Percentiles rank a stretch among this genome's conserved stretches.
Evolutionary conservation across 805 yeast genomes (phyloP).

Genomic region (Pichia phayaonensis): DNA sequence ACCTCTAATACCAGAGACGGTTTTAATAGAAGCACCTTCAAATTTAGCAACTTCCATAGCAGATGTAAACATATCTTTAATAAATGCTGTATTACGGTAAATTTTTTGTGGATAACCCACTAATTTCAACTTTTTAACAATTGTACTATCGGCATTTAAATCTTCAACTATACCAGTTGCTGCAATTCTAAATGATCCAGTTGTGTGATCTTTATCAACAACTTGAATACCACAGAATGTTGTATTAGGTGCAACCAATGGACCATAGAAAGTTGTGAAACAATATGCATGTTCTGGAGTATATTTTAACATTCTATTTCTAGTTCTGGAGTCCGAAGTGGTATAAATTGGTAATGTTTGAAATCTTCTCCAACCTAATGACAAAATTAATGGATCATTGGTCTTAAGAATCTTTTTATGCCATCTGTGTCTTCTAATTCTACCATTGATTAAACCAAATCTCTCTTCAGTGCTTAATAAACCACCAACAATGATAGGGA

Average conservation of each 20-base stretch:
- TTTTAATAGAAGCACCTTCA: slow-evolving; percentile 95
- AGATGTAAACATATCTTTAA: slow-evolving; percentile 91
- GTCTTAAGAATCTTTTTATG: slow-evolving; percentile 92
- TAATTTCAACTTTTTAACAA: slow-evolving; percentile 89
- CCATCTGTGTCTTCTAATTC: slow-evolving; percentile 98
- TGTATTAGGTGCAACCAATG: slow-evolving; percentile 93
- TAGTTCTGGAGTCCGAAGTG: slow-evolving; percentile 93
- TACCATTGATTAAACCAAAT: slow-evolving; percentile 86
- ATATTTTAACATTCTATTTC: slow-evolving; percentile 95
- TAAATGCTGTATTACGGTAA: slow-evolving; percentile 92
- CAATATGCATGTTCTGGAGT: slow-evolving; percentile 98
- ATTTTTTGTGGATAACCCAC: slow-evolving; percentile 94
- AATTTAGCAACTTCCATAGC: slow-evolving; percentile 93
- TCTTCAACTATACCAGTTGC: slow-evolving; percentile 97
- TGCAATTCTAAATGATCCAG: slow-evolving; percentile 87
- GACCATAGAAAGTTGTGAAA: slow-evolving; percentile 93
- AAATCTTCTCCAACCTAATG: slow-evolving; percentile 97
- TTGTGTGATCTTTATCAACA: slow-evolving; percentile 75
- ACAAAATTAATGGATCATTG: slow-evolving; percentile 88
- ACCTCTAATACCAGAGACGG: slow-evolving; percentile 96
- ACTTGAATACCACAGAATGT: slow-evolving; percentile 93
- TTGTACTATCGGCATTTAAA: slow-evolving; percentile 81
- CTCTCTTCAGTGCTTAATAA: slow-evolving; percentile 82
- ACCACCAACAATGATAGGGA: slow-evolving; percentile 87
- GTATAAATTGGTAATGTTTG: slow-evolving; percentile 95